Base-by-base conservation (phyloP, 2,329 filamentous ascomycete genomes). In the Fusarium nurragi region DNA sequence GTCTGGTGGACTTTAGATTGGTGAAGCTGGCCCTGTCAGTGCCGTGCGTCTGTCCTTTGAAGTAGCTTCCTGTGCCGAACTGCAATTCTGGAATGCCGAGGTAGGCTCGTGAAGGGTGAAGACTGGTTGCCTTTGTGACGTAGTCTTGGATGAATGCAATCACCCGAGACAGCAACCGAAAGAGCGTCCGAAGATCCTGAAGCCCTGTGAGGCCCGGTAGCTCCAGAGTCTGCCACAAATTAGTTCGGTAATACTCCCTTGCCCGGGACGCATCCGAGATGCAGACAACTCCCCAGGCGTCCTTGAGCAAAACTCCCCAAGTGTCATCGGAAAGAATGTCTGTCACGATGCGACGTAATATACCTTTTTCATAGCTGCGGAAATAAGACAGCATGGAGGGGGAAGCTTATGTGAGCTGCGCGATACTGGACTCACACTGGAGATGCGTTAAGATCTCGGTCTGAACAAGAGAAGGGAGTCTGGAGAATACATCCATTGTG, bases 211-310 rank as follows among this genome's bases (percentile, higher is more conserved):
- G 8, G 4, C 5, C 4, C 1, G 2, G 13, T 13, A n/a, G 7
- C 19, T 37, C 2, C 13, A 9, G 11, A 5, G 13, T 13, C 9
- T 3, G 3, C 34, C 18, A 39, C 1, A 6, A 3, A 3, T n/a
- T 1, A 1, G 5, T 21, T 0, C 21, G 14, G 6, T 0, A 2
- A 13, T 36, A 36, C 14, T 1, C 18, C n/a, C 6, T n/a, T 18
- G 22, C 19, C 8, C 3, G 4, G 4, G 11, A 11, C 4, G 18
- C 3, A 12, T 47, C 18, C 18, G 18, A 46, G 6, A 47, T 21
- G 2, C 26, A 5, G 18, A 37, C 10, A 9, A 48, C 48, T 14
- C 5, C 6, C 3, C 22, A 7, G 12, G 30, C 30, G 34, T 37
- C 18, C 10, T 11, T 13, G 2, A 47, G 5, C 3, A 26, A 10